phyloP scores from a whole-genome alignment of 2,329 filamentous ascomycete genomes.

The Periconia sp. region DNA sequence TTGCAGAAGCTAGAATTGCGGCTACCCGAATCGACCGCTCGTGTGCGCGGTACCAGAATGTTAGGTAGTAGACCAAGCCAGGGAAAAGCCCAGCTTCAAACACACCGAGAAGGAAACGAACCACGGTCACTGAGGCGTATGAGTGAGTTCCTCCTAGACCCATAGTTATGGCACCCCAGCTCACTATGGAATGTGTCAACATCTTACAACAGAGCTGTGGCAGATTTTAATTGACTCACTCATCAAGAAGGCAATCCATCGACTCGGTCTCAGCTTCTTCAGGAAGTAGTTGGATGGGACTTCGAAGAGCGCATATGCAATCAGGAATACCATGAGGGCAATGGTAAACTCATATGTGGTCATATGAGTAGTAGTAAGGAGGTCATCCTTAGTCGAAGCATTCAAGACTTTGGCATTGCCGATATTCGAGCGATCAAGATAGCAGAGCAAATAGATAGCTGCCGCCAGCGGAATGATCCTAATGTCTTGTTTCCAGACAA shows the following conservation, averaged over 20 bases:
- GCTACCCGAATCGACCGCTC: conserved; percentile 63
- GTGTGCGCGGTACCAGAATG: conserved; percentile 59
- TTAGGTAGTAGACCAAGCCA: conserved; percentile 52
- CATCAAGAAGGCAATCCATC: conserved; percentile 48
- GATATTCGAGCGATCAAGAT: conserved; percentile 35
- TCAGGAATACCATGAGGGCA: conserved; percentile 31
- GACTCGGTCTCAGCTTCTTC: conserved; percentile 55
- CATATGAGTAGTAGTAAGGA: no score
- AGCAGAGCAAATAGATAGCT: conserved; percentile 7
- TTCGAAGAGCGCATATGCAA: conserved; percentile 44
- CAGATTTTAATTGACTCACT: no score
- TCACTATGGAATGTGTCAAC: no score
- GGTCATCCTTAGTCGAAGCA: no score
- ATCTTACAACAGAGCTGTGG: no score
- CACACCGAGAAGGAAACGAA: conserved; percentile 45
- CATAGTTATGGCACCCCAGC: conserved; percentile 45
- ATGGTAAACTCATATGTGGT: conserved; percentile 56
- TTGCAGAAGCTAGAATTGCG: conserved; percentile 58
- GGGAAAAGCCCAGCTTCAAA: conserved; percentile 34
- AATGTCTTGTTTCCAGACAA: conserved; percentile 8
- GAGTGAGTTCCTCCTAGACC: conserved; percentile 48
- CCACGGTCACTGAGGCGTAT: conserved; percentile 44
- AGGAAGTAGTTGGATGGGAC: conserved; percentile 63
- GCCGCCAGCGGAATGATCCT: conserved; percentile 5
- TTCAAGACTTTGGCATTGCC: conserved; percentile 61